A percentile compares a stretch with the other conserved stretches of the same genome.
Evolutionary conservation across 306 rosid species (phyloP).

Genomic region (Aeschynomene evenia): DNA sequence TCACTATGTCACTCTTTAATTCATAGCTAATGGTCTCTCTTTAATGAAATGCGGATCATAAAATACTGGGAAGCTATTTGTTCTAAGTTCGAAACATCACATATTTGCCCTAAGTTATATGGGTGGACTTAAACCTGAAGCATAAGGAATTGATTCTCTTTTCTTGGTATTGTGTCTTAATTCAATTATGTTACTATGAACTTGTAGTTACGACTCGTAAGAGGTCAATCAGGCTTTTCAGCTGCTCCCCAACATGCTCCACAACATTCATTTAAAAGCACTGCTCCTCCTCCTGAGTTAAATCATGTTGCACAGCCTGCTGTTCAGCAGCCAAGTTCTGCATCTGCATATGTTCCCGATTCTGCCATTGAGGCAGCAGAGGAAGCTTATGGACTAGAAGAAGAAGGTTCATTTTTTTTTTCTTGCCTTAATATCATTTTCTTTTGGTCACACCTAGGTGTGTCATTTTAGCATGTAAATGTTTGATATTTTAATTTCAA

Average conservation of each 20-base stretch:
- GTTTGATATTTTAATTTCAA: not conserved
- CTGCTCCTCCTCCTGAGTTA: constrained; percentile 56
- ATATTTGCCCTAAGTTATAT: not conserved
- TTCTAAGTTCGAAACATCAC: not conserved
- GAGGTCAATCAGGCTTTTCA: constrained; percentile 53
- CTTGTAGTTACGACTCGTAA: constrained; percentile 70
- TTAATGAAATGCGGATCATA: not conserved
- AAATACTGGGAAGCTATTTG: not conserved
- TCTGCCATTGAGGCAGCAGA: constrained; percentile 57
- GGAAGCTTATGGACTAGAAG: constrained; percentile 65
- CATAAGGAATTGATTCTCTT: not conserved
- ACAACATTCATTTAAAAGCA: constrained; percentile 38
- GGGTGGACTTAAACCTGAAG: not conserved
- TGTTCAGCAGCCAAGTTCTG: constrained; percentile 57
- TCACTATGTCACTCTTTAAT: not conserved
- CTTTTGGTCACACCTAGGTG: not conserved
- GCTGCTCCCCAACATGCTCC: constrained; percentile 44
- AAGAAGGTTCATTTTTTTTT: constrained; percentile 66
- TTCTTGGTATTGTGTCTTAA: not conserved
- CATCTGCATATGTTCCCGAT: constrained; percentile 45
- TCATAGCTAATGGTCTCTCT: not conserved
- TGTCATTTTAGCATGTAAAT: not conserved
- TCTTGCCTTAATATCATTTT: not conserved
- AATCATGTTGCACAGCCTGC: constrained; percentile 66
- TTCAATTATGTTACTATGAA: constrained; percentile 20